A percentile compares a stretch with the other conserved stretches of the same genome.
phyloP scores from a whole-genome alignment of 495 filamentous ascomycete species.

The Trichoderma gamsii region DNA sequence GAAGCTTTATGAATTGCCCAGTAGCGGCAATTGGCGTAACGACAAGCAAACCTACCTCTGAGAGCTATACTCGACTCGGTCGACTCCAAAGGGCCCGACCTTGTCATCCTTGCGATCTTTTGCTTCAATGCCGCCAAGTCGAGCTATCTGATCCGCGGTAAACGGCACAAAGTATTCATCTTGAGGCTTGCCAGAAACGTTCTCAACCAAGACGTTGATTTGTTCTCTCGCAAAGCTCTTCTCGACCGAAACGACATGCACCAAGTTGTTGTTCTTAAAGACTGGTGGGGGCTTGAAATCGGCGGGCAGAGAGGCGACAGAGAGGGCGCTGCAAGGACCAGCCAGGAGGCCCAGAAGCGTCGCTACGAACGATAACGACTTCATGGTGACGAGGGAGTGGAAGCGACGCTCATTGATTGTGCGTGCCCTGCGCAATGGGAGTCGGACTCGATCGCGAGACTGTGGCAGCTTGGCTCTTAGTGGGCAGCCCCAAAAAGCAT shows the following conservation, averaged over 20 bases:
- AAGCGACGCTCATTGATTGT: conserved; percentile 36
- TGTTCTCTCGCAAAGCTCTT: conserved; percentile 85
- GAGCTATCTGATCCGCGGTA: conserved; percentile 62
- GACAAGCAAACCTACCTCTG: conserved; percentile 46
- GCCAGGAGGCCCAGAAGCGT: conserved; percentile 44
- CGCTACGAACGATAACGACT: conserved; percentile 45
- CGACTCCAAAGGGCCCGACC: conserved; percentile 59
- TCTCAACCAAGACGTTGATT: conserved; percentile 91
- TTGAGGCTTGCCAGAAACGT: conserved; percentile 66
- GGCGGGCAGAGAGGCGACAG: conserved; percentile 46
- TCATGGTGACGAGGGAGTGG: conserved; percentile 42
- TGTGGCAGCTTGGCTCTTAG: conserved; percentile 9
- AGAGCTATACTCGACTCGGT: conserved; percentile 57
- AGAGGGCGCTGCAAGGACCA: conserved; percentile 32
- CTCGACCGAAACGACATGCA: conserved; percentile 85
- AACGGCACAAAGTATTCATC: conserved; percentile 86
- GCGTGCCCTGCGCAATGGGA: conserved; percentile 19
- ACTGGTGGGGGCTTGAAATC: conserved; percentile 82
- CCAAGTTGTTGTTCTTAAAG: conserved; percentile 85
- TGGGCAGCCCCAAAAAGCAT: conserved; percentile 10
- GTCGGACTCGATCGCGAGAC: conserved; percentile 10
- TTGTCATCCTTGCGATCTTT: conserved; percentile 77
- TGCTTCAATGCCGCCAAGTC: conserved; percentile 80
- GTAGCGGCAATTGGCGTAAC: neutral
- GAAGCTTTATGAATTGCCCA: neutral